phyloP scores from a whole-genome alignment of 2,329 filamentous ascomycete species.

The Aspergillus brunneoviolaceus region DNA sequence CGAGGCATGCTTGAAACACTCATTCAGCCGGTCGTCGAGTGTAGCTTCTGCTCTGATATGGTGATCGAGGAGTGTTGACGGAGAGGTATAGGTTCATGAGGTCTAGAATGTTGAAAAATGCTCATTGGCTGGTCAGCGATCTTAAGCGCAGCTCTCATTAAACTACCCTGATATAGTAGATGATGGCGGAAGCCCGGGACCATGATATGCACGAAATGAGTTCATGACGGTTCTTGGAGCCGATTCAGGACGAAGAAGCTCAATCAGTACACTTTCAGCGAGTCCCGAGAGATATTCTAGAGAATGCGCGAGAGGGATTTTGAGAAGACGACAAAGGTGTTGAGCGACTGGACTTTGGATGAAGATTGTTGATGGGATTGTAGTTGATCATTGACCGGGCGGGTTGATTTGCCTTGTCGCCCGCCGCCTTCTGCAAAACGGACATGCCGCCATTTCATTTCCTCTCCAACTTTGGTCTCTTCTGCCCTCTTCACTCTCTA shows the following conservation, averaged over 20 bases:
- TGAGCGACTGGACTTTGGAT: background rate
- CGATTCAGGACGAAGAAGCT: background rate
- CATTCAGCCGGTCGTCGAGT: background rate
- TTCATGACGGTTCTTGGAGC: background rate
- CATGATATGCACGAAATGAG: background rate
- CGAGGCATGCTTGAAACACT: background rate
- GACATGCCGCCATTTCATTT: background rate
- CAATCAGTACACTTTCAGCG: background rate
- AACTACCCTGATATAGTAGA: background rate
- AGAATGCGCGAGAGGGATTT: no score
- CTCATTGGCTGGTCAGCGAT: no score
- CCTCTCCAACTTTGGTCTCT: background rate
- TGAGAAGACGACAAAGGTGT: background rate
- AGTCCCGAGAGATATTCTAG: no score
- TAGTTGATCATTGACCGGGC: background rate
- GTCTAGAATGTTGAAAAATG: no score
- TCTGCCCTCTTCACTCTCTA: background rate
- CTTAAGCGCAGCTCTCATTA: background rate
- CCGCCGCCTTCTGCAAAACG: background rate
- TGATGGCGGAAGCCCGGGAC: background rate
- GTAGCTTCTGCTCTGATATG: background rate
- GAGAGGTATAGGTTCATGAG: background rate
- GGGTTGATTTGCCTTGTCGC: background rate
- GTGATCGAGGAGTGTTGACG: background rate
- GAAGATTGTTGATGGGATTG: background rate